These are phyloP conservation scores for Senna tora DNA, from an alignment of 306 rosid species.

Conservation along the genomic window DNA sequence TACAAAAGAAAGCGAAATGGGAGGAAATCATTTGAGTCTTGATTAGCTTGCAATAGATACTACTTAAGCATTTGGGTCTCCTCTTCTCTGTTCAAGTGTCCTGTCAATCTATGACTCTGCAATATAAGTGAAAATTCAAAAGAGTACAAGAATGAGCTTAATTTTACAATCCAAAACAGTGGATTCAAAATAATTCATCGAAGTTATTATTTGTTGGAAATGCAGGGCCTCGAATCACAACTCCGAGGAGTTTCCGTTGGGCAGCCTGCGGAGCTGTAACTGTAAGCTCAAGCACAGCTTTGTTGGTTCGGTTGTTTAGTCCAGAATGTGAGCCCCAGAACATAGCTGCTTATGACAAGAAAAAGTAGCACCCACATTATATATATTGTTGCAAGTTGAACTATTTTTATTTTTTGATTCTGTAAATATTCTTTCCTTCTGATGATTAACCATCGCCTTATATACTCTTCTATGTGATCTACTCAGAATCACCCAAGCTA, in stretches of 20 bases:
- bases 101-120: not conserved
- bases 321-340: constrained; percentile 99
- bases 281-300: constrained; percentile 74
- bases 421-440: not conserved
- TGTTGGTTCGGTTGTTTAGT: constrained; percentile 82
- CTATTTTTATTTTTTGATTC: not conserved
- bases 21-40: not conserved
- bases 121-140: not conserved
- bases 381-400: too few species aligned
- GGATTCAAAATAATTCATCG: constrained; percentile 7
- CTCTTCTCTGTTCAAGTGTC: too few species aligned
- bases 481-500: too few species aligned
- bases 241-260: constrained; percentile 88
- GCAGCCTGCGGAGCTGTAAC: constrained; percentile 86
- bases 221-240: constrained; percentile 86
- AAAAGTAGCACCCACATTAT: constrained; percentile 43
- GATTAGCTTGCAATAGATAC: not conserved
- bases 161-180: constrained; percentile 6
- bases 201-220: constrained; percentile 16
- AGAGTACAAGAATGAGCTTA: not conserved
- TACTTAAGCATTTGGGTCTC: not conserved
- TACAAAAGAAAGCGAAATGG: not conserved
- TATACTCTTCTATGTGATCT: constrained; percentile 15
- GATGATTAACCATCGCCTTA: not conserved
- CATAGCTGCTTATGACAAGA: constrained; percentile 85